phyloP scores from a whole-genome alignment of 164 flowering plant species.

The Buxus sempervirens region DNA sequence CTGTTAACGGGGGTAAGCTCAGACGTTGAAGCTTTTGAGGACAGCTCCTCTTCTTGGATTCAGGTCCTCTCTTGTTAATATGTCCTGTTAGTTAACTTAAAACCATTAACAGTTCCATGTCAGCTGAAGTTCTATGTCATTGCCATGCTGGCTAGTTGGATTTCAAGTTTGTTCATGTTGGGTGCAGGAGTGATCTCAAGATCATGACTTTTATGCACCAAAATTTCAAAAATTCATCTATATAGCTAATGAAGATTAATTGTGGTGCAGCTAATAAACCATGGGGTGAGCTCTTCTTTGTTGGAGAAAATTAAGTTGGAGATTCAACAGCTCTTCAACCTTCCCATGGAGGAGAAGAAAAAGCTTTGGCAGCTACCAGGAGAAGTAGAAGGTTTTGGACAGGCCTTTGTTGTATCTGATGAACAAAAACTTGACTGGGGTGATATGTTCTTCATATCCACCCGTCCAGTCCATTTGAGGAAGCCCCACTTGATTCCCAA shows the following conservation, averaged over 20 bases:
- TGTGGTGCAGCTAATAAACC: conserved; percentile 35
- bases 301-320: conserved; percentile 33
- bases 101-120: no score
- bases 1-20: no score
- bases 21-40: no score
- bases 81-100: no score
- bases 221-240: no score
- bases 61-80: no score
- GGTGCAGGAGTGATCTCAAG: no score
- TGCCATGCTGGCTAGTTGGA: no score
- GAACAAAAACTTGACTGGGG: conserved; percentile 48
- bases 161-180: no score
- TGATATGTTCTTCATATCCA: conserved; percentile 28
- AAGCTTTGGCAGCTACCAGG: conserved; percentile 23
- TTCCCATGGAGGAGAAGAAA: conserved; percentile 41
- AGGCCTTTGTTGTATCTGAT: conserved; percentile 29
- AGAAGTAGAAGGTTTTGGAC: conserved; percentile 43
- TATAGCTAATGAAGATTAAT: background rate
- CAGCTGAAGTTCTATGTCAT: no score
- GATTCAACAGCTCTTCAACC: conserved; percentile 29
- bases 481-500: conserved; percentile 31
- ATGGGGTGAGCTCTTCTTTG: conserved; percentile 32
- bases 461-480: conserved; percentile 25
- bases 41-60: no score
- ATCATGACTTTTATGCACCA: no score